phyloP scores from a whole-genome alignment of 2,329 filamentous ascomycete genomes.

The Akanthomyces uredinophilus region DNA sequence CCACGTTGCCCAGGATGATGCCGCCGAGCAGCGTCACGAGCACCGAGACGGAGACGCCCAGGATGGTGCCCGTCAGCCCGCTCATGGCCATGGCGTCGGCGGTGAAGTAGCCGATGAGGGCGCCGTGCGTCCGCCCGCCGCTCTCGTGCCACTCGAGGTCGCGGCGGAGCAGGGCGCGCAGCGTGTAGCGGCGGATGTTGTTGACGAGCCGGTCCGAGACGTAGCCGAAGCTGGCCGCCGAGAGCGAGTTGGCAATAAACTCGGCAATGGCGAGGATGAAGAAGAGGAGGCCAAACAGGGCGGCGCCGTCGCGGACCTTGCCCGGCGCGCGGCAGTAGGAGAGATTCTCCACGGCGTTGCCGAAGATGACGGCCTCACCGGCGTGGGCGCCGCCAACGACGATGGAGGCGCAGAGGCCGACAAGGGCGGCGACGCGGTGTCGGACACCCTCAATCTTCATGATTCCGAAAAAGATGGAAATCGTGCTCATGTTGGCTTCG shows the following conservation, averaged over 20 bases:
- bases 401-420: constrained; percentile 31
- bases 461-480: not conserved
- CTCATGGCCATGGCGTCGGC: constrained; percentile 58
- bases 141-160: constrained; percentile 64
- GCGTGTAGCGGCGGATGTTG: constrained; percentile 51
- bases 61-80: constrained; percentile 59
- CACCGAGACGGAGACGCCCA: constrained; percentile 60
- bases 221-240: constrained; percentile 38
- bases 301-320: constrained; percentile 24
- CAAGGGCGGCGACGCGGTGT: constrained; percentile 18
- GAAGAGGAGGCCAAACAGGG: constrained; percentile 49
- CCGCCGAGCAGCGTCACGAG: constrained; percentile 58
- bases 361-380: constrained; percentile 45
- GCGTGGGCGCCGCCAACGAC: constrained; percentile 47
- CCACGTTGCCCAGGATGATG: constrained; percentile 58
- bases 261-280: constrained; percentile 43
- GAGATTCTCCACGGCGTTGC: constrained; percentile 27
- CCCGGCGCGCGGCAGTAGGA: constrained; percentile 37
- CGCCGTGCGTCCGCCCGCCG: constrained; percentile 49
- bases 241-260: constrained; percentile 47
- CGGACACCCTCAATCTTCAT: constrained; percentile 11
- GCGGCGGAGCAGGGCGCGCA: constrained; percentile 57
- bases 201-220: constrained; percentile 55
- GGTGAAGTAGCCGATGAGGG: constrained; percentile 59
- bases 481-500: not conserved